These are phyloP conservation scores for Pleomassaria siparia DNA, from an alignment of 2,329 filamentous ascomycete species.

Conservation along the genomic window DNA sequence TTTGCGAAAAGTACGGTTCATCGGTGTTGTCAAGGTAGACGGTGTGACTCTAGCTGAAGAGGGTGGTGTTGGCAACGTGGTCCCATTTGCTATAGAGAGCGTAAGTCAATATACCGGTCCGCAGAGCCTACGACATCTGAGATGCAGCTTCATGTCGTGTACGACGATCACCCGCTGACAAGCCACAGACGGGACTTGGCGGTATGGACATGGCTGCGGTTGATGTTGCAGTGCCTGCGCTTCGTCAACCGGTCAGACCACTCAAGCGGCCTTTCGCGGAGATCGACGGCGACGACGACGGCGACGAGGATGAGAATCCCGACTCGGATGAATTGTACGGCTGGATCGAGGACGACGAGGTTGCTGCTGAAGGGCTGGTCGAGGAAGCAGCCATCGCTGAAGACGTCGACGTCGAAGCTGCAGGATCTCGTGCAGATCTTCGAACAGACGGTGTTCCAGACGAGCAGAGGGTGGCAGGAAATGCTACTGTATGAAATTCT, in stretches of 20 bases:
- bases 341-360: slow-evolving; percentile 66
- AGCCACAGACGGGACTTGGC: slow-evolving; percentile 33
- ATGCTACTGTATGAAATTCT: slow-evolving; percentile 23
- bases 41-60: slow-evolving; percentile 45
- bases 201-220: slow-evolving; percentile 32
- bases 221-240: slow-evolving; percentile 30
- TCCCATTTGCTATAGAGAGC: slow-evolving; percentile 50
- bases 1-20: slow-evolving; percentile 42
- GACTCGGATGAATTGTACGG: slow-evolving; percentile 69
- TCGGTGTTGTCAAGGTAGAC: slow-evolving; percentile 48
- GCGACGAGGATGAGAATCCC: slow-evolving; percentile 64
- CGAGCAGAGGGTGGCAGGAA: slow-evolving; percentile 27
- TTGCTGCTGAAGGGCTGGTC: slow-evolving; percentile 45
- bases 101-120: slow-evolving; percentile 45
- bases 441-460: slow-evolving; percentile 21
- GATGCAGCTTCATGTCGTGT: slow-evolving; percentile 12
- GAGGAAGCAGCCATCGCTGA: slow-evolving; percentile 26
- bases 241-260: slow-evolving; percentile 33
- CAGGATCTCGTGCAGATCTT: slow-evolving; percentile 19
- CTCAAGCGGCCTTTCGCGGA: slow-evolving; percentile 62
- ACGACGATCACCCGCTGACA: slow-evolving; percentile 25
- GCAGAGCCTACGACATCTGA: slow-evolving; percentile 25
- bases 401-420: slow-evolving; percentile 11
- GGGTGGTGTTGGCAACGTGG: slow-evolving; percentile 51
- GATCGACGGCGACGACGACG: slow-evolving; percentile 58